A percentile compares a stretch with the other conserved stretches of the same genome.
These are phyloP conservation scores for Triticum turgidum DNA, from an alignment of 176 grass and related monocot species.

Conservation along the genomic window DNA sequence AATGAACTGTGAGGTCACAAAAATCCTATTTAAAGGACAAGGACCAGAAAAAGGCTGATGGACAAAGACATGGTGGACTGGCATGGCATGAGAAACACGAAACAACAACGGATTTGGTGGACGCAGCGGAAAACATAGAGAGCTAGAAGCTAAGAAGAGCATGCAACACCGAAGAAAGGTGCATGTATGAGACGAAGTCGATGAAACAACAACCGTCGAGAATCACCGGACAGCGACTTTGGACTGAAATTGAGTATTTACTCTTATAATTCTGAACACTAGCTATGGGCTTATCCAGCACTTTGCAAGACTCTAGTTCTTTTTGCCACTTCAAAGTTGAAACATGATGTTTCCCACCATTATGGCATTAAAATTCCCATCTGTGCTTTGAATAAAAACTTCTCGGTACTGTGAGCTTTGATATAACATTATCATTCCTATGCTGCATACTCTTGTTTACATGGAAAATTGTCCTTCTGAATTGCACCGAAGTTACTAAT, in stretches of 20 bases:
- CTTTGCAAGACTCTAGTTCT: not conserved
- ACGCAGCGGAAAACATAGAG: too few species aligned
- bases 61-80: too few species aligned
- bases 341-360: not conserved
- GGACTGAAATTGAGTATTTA: not conserved
- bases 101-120: too few species aligned
- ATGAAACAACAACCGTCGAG: too few species aligned
- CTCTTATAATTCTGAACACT: not conserved
- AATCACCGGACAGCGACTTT: too few species aligned
- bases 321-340: slow-evolving; percentile 4
- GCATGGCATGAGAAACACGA: too few species aligned
- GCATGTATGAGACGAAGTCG: too few species aligned
- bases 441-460: slow-evolving; percentile 8
- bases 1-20: not conserved
- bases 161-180: too few species aligned
- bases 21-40: too few species aligned
- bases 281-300: not conserved
- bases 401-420: not conserved
- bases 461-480: not conserved
- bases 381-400: slow-evolving; percentile 12
- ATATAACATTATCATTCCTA: not conserved
- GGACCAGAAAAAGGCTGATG: too few species aligned
- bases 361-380: not conserved
- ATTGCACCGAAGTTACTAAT: not conserved
- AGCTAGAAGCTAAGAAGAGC: too few species aligned